Base-by-base conservation (phyloP, 1,284 basidiomycete genomes). In the Ganoderma leucocontextum region DNA sequence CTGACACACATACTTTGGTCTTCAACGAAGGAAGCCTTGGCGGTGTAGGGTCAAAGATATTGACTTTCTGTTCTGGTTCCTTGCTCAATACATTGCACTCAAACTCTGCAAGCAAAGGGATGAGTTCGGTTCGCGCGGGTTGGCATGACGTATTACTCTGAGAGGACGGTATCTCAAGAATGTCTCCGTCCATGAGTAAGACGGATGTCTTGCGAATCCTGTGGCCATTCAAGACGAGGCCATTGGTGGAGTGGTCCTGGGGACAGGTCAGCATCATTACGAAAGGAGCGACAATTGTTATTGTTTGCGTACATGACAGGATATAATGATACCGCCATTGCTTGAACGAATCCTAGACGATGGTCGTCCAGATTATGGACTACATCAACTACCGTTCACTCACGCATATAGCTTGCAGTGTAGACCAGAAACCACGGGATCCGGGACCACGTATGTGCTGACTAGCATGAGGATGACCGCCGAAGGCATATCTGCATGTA, bases 351-450 rank as follows among this genome's bases (percentile, higher is more conserved):
- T 87, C 12, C 92, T 90, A 66, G 35, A 72, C 22, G 1, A 41
- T 1, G 9, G 13, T 25, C 1, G 5, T 25, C 22, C 22, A 60
- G 58, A 41, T 15, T 17, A 12, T 22, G 38, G 13, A 22, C n/a
- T 42, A 7, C 13, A 3, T 4, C 8, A 15, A n/a, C 15, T 12
- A n/a, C 38, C 38, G 22, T n/a, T 15, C 9, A 80, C 82, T 72
- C 70, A 91, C 91, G 89, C 93, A 84, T 92, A 91, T 83, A 94
- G 78, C 77, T 91, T 92, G 84, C 91, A 94, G 75, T 94, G 92
- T 22, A 91, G 72, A 57, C 84, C 86, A 6, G 91, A 93, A 25
- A 92, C 86, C 38, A 87, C 83, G 9, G 80, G 76, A 66, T 92
- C 83, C 19, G 81, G 70, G 35, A 87, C 78, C 25, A 87, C 82